phyloP scores from a whole-genome alignment of 2,329 filamentous ascomycete genomes.

The Sporothrix euskadiensis region DNA sequence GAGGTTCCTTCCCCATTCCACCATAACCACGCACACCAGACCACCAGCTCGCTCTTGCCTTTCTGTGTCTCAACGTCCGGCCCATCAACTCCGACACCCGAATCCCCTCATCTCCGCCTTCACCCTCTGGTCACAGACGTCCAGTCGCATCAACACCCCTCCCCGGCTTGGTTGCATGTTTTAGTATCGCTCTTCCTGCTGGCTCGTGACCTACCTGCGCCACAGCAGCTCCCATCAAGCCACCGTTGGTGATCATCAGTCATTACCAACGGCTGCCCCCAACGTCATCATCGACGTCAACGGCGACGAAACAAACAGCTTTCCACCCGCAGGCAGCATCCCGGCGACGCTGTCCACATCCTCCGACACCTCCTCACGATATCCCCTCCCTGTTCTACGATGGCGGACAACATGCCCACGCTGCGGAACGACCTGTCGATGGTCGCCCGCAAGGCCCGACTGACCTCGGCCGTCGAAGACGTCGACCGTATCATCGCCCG shows the following conservation, averaged over 20 bases:
- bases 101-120: not conserved
- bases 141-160: not conserved
- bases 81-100: not conserved
- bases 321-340: not conserved
- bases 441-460: constrained; percentile 67
- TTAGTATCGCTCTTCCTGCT: constrained; percentile 10
- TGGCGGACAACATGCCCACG: constrained; percentile 45
- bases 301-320: not conserved
- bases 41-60: not conserved
- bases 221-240: constrained; percentile 14
- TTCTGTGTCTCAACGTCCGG: not conserved
- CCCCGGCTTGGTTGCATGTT: not conserved
- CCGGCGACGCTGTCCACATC: not conserved
- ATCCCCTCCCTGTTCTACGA: not conserved
- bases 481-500: constrained; percentile 81
- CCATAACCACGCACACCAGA: not conserved
- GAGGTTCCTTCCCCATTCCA: constrained; percentile 8
- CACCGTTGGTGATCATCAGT: not conserved
- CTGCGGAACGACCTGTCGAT: constrained; percentile 74
- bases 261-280: not conserved
- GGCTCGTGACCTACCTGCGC: constrained; percentile 18
- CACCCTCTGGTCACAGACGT: constrained; percentile 1
- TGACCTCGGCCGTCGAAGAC: constrained; percentile 71
- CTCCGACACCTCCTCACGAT: not conserved
- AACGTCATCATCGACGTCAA: not conserved